Evolutionary conservation across 129 eudicot genomes (phyloP), one percentile per base, ranked within the genome.

Genomic region (Oenanthe sinensis): DNA sequence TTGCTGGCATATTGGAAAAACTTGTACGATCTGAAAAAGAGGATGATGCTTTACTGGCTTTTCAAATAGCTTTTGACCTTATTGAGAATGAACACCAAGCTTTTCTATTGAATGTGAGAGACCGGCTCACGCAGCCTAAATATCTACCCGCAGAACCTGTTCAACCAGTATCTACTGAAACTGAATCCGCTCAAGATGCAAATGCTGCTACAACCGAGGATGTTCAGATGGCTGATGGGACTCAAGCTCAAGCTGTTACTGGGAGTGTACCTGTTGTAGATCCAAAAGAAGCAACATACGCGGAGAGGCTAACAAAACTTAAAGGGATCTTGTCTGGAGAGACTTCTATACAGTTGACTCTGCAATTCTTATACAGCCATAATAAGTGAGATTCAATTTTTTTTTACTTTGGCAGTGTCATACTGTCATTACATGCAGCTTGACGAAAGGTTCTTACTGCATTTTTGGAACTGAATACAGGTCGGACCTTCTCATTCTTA

Each of bases 81-180:
- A 90, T 88, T 48, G 98, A 90, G 81, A 95, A 95, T 82, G 98
- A 95, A 82, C 97, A 90, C 80, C 98, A 95, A 82, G 98, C 98
- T 81, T 95, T 95, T 85, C 94, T 95, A 48, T 81, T 91, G 88
- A 87, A 89, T 73, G 98, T 95, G 48, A 91, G 92, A 71, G 91
- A 94, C 78, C 82, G 70, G 47, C 90, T 95, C 73, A 83, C 96
- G 4, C 84, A 79, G 63, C 91, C 97, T 67, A 90, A 85, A 80
- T 37, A 86, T 40, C 85, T 80, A 75, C 75, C 90, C 54, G 48
- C 84, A 39, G 91, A 81, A 50, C 87, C 91, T 79, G 89, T 75
- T 50, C 90, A 77, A 78, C 86, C 81, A 68, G 88, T 50, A 54
- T 82, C 89, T 60, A 79, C 85, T n/a, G 93, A 89, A 80, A 44